Base-by-base conservation (phyloP, 805 yeast genomes). In the Lachancea lanzarotensis region DNA sequence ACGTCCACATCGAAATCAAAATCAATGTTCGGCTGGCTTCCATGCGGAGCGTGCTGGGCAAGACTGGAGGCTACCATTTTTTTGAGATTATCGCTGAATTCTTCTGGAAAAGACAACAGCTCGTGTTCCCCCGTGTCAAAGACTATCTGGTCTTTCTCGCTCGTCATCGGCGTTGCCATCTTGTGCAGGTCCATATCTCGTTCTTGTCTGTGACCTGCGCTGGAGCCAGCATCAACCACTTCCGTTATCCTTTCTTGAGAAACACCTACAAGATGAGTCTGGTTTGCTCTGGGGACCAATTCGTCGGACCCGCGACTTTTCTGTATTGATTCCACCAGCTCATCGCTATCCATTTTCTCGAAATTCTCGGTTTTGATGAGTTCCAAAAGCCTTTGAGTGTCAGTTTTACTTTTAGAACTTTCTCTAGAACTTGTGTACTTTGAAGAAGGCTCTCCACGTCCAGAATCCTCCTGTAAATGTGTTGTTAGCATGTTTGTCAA, bases 91-190 rank as follows among this genome's bases (percentile, higher is more conserved):
- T 43, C 42, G 33, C 46, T 36, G 17, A 43, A 31, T 6, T 43
- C 46, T 15, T 33, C 38, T 3, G 37, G 42, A 22, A 43, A 29
- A 11, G 46, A 37, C 17, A 35, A 12, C 16, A 57, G 45, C 17
- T 52, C 56, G 35, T 56, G 56, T 2, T 58, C 52, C 25, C 58
- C 65, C 39, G 57, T 60, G 42, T 62, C 66, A 43, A 62, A 62
- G 22, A 62, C 53, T 30, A 43, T 18, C 29, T 42, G 41, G 7
- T 27, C 45, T 30, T 33, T 42, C 12, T 26, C 38, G 13, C 25
- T 31, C 20, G 19, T 11, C 19, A n/a, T 11, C 17, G 30, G 35
- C 35, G 5, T 18, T 32, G 19, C 29, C 13, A n/a, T 27, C 25
- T 36, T 36, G 20, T 20, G 12, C 40, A 22, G 5, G 12, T 20